A percentile compares a stretch with the other conserved stretches of the same genome.
phyloP scores from a whole-genome alignment of 805 yeast genomes.

The Clavispora santaluciae region DNA sequence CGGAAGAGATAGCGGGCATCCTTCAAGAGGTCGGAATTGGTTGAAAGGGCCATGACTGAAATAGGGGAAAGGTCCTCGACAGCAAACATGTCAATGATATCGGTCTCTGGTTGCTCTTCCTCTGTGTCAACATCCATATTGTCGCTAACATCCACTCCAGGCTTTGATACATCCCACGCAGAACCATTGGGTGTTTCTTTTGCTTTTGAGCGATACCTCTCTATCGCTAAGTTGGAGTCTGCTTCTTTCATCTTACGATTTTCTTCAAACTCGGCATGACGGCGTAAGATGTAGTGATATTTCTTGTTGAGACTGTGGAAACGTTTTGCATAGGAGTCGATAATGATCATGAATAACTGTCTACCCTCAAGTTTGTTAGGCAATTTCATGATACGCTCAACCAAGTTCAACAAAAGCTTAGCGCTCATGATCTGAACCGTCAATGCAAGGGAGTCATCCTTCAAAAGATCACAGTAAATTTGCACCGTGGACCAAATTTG shows the following conservation, averaged over 20 bases:
- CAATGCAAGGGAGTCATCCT: conserved; percentile 75
- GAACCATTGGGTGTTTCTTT: conserved; percentile 1
- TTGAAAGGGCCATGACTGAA: conserved; percentile 40
- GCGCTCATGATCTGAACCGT: conserved; percentile 97
- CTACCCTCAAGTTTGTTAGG: conserved; percentile 79
- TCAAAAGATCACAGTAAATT: conserved; percentile 73
- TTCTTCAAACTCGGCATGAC: conserved; percentile 51
- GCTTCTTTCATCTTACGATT: conserved; percentile 36
- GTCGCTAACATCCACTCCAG: conserved; percentile 2
- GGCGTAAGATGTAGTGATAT: conserved; percentile 58
- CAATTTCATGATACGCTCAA: conserved; percentile 79
- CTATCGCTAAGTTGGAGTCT: conserved; percentile 39
- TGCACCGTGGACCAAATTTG: conserved; percentile 86
- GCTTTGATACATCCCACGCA: background rate
- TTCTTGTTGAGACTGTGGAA: conserved; percentile 72
- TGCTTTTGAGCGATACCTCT: conserved; percentile 29
- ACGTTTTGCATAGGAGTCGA: conserved; percentile 82
- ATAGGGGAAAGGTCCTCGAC: conserved; percentile 51
- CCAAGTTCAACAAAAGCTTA: conserved; percentile 76
- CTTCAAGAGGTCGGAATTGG: conserved; percentile 63
- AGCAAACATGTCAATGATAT: conserved; percentile 23
- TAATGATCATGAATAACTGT: conserved; percentile 77
- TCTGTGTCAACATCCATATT: conserved; percentile 11
- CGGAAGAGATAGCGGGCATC: conserved; percentile 86
- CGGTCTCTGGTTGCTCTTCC: conserved; percentile 17